These are phyloP conservation scores for Strobilomyces echinocephalus DNA, from an alignment of 768 basidiomycete species.

Conservation along the genomic window DNA sequence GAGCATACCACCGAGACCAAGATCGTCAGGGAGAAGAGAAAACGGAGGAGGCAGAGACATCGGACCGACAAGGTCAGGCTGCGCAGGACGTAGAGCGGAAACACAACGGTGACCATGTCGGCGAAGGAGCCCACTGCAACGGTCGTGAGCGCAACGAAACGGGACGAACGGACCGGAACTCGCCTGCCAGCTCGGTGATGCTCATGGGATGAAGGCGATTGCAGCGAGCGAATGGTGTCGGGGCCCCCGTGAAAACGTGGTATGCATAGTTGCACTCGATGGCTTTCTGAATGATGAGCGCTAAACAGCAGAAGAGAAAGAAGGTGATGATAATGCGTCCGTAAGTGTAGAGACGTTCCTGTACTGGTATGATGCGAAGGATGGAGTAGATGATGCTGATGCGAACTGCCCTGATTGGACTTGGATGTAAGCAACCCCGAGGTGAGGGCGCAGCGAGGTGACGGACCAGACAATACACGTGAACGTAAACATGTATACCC, in stretches of 20 bases:
- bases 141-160: not conserved
- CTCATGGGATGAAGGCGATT: not conserved
- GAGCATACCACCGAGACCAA: not conserved
- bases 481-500: constrained; percentile 14
- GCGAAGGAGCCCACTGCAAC: not conserved
- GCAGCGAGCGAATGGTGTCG: not conserved
- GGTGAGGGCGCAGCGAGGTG: not conserved
- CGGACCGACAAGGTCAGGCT: not conserved
- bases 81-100: constrained; percentile 10
- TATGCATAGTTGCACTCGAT: not conserved
- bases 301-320: constrained; percentile 9
- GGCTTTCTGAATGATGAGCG: not conserved
- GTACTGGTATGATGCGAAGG: constrained; percentile 12
- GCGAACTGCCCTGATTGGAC: constrained; percentile 16
- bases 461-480: constrained; percentile 17
- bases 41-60: constrained; percentile 9
- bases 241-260: not conserved
- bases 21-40: constrained; percentile 6
- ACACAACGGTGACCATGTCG: not conserved
- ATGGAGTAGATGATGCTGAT: constrained; percentile 19
- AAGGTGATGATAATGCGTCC: constrained; percentile 6
- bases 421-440: not conserved
- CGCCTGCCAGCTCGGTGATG: constrained; percentile 8
- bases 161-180: not conserved
- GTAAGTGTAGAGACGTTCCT: constrained; percentile 8